phyloP scores from a whole-genome alignment of 1,139 yeast species.

The Hemisphaericaspora lyxosophila region DNA sequence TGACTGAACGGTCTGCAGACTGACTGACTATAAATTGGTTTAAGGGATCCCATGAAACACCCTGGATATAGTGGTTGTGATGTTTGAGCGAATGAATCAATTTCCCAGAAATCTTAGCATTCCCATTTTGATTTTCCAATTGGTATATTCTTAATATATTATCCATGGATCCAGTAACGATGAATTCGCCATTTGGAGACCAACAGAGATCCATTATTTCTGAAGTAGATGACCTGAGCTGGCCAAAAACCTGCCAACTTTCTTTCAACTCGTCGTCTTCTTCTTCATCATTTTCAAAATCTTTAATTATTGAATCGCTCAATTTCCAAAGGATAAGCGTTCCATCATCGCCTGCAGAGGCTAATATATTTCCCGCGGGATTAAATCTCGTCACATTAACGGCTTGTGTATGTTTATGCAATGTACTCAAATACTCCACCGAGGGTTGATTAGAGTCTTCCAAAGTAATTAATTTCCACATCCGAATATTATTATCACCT shows the following conservation, averaged over 20 bases:
- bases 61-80: conserved; percentile 90
- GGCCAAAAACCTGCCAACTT: conserved; percentile 52
- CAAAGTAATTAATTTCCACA: conserved; percentile 43
- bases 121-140: conserved; percentile 1
- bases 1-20: conserved; percentile 83
- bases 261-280: conserved; percentile 60
- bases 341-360: conserved; percentile 96
- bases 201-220: conserved; percentile 90
- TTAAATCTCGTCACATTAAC: conserved; percentile 87
- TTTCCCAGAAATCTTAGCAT: conserved; percentile 52
- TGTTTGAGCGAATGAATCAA: conserved; percentile 65
- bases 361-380: conserved; percentile 63
- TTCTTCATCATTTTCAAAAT: conserved; percentile 54
- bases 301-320: conserved; percentile 52
- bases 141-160: conserved; percentile 68
- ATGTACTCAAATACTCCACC: conserved; percentile 68
- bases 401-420: conserved; percentile 89
- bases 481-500: conserved; percentile 85
- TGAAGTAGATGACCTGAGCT: conserved; percentile 58
- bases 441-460: conserved; percentile 2
- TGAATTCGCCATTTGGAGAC: conserved; percentile 78
- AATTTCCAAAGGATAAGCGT: conserved; percentile 75
- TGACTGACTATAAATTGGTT: conserved; percentile 80
- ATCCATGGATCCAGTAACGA: conserved; percentile 93
- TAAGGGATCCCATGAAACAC: conserved; percentile 92